Base-by-base conservation (phyloP, 1,139 yeast species). In the Suhomyces anneliseae region DNA sequence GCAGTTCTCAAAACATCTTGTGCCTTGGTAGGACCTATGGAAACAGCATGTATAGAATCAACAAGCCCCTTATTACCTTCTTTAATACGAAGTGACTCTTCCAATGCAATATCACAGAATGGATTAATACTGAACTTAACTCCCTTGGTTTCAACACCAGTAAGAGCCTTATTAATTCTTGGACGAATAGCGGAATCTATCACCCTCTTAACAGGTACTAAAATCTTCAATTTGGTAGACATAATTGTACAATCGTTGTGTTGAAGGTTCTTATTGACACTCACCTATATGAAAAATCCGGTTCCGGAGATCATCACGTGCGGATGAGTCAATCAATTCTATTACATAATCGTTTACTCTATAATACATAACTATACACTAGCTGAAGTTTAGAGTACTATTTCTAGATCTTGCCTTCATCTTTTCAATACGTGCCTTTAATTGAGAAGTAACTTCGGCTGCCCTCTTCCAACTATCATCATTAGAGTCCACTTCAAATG, bases 81-180 rank as follows among this genome's bases (percentile, higher is more conserved):
- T 60, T 81, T 83, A 56, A 93, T 78, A 58, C 86, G 80, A 43
- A 92, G 75, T 3, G 98, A 95, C 68, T 93, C 99, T 69, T 93
- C 99, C 47, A 79, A 74, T 12, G 99, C 99, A 64, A 93, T 93
- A 69, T 93, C 99, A 70, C 96, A 95, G 69, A 93, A 93, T 47
- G 99, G 99, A 67, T 93, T 93, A 68, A 93, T 90, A 62, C 92
- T 83, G 76, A 87, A 90, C 72, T 92, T 92, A 58, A 90, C 90
- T 47, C 97, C 97, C 56, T 87, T 82, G 48, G 93, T 85, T 60
- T 90, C 97, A 45, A 93, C 85, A 4, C 95, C 96, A 10, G 90
- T 86, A 49, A 83, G 83, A 12, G 96, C 75, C 68, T 89, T 85
- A 74, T 90, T 92, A 68, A 93, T 87, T 60, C 97, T 81, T 42